Evolutionary conservation across 345 rosid species (phyloP).

Genomic region (Bruguiera parviflora): DNA sequence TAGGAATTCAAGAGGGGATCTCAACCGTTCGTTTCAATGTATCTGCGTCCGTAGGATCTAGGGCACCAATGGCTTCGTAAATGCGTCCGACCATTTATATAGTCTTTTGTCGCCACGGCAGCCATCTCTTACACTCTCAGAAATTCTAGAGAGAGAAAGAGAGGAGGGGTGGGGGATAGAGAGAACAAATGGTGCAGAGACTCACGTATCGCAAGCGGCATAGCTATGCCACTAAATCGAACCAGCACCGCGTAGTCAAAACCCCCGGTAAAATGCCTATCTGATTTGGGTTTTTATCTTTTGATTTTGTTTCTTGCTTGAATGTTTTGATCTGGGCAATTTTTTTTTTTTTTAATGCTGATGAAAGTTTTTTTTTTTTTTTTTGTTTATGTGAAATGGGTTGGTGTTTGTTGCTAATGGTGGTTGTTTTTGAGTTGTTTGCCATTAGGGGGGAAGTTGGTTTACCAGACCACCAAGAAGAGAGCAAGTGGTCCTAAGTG

Average conservation of each 20-base stretch:
- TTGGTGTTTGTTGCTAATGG: too few species aligned
- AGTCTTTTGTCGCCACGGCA: too few species aligned
- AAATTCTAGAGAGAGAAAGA: conserved; percentile 34
- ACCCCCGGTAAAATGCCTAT: conserved; percentile 58
- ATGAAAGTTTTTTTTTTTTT: too few species aligned
- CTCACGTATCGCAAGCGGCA: conserved; percentile 81
- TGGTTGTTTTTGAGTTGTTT: background rate
- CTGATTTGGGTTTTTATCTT: background rate
- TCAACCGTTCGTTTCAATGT: too few species aligned
- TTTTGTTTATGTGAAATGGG: too few species aligned
- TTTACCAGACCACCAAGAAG: conserved; percentile 35
- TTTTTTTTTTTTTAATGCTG: background rate
- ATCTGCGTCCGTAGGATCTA: too few species aligned
- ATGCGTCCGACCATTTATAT: too few species aligned
- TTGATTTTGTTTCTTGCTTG: too few species aligned
- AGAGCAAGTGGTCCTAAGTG: conserved; percentile 35
- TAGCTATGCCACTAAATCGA: conserved; percentile 92
- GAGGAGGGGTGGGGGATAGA: background rate
- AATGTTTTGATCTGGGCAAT: background rate
- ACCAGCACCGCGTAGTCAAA: conserved; percentile 87
- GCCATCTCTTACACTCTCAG: background rate
- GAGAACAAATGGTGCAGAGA: conserved; percentile 68
- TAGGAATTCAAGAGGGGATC: too few species aligned
- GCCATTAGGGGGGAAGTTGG: conserved; percentile 24
- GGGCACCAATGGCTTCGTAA: too few species aligned